Evolutionary conservation across 192 early-diverging fungal species (phyloP).

Genomic region (Geranomyces variabilis): DNA sequence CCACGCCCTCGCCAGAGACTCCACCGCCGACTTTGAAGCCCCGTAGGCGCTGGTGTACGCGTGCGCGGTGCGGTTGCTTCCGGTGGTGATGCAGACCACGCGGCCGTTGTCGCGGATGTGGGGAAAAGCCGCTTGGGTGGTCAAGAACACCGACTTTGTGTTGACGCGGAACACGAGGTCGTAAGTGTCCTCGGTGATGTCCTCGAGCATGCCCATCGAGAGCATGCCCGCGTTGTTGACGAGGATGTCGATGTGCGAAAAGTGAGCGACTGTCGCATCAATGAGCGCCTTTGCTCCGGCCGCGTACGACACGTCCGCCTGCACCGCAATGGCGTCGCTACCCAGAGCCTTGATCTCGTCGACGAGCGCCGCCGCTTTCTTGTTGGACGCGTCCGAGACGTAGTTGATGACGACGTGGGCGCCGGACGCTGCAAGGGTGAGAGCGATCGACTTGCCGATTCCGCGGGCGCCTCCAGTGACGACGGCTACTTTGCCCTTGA

Average conservation of each 20-base stretch:
- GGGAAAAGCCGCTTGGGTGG: background rate
- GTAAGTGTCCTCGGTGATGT: background rate
- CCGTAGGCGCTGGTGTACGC: background rate
- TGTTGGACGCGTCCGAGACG: background rate
- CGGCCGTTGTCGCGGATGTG: constrained; percentile 1
- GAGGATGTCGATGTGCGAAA: constrained; percentile 24
- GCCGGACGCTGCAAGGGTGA: background rate
- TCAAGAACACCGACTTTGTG: background rate
- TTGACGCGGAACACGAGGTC: background rate
- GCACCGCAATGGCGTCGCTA: background rate
- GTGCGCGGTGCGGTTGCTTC: background rate
- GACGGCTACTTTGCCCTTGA: background rate
- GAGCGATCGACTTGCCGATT: background rate
- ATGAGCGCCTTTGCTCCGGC: constrained; percentile 27
- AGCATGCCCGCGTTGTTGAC: background rate
- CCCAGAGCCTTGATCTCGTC: background rate
- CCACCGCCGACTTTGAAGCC: too few species aligned
- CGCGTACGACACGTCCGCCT: background rate
- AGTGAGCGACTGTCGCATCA: constrained; percentile 29
- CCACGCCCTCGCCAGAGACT: too few species aligned
- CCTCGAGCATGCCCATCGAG: background rate
- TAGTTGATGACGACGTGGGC: background rate
- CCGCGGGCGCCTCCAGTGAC: background rate
- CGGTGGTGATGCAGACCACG: background rate
- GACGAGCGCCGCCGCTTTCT: background rate